Evolutionary conservation across 1,284 basidiomycete species (phyloP), one percentile per base, ranked within the genome.

Genomic region (Tylopilus orsonianus): DNA sequence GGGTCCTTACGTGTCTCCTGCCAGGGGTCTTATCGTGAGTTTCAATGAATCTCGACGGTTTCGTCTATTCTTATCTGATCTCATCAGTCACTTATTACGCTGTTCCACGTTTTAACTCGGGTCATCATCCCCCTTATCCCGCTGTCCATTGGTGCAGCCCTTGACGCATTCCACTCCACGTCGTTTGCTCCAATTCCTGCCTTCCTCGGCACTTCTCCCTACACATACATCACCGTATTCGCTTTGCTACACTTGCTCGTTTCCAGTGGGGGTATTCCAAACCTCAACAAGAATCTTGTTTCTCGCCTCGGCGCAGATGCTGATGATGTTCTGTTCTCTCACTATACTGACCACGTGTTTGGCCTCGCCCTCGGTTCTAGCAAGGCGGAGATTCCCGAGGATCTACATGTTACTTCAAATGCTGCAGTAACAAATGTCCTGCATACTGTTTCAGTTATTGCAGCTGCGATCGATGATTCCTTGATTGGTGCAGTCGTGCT

Each of bases 231-330:
- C 6, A 72, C 85, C 35, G 67, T 69, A 8, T 90, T 89, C 56
- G 80, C 81, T 24, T 72, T 69, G 26, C 61, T 90, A 41, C 76
- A 80, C 14, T 85, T 87, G 67, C 63, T 90, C 30, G 79, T 86
- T 64, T 81, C 85, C 29, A 78, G 75, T 41, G 85, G 88, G 24
- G 87, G 89, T n/a, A 64, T 90, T 29, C 69, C 77, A 18, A 85
- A 85, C 34, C 66, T 90, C 41, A 79, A 79, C 33, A 84, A 87
- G 66, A 82, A 73, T 36, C 72, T 90, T 12, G 87, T 90, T 87
- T 79, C 85, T 10, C 90, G 92, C 2, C 86, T 95, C 23, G 88
- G 93, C 81, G 90, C 93, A 70, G 90, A 85, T 64, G 91, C 87
- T 0, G 86, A 89, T 60, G 70, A 84, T 59, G 79, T 79, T 78